Evolutionary conservation across 1,139 yeast genomes (phyloP), one percentile per base, ranked within the genome.

Genomic region (Chernovozyma aurita): DNA sequence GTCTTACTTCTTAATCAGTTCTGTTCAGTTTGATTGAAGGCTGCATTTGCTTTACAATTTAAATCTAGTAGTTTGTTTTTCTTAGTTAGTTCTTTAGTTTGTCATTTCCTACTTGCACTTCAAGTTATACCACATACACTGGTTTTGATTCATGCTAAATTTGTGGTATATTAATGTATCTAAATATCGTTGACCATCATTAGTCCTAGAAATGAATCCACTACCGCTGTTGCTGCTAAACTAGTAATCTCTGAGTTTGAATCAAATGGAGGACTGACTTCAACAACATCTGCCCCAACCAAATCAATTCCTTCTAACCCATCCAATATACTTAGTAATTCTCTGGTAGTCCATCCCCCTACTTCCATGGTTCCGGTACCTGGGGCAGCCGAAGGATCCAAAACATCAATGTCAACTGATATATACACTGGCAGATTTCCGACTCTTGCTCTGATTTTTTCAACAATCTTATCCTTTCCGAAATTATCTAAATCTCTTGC

Each of bases 281-380:
- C 81, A 4, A 75, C 80, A n/a, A 76, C 70, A 46, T 76, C 81
- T 13, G 71, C 77, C 1, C 81, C 81, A 6, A 76, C 65, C 25
- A 75, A 41, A 35, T 73, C 58, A 27, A 75, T 49, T 0, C 79
- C 80, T 42, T 63, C 66, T 15, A 76, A 53, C 1, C 73, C 76
- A 40, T 72, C 76, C 30, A 76, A 48, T 5, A 76, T 58, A 15
- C 65, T 58, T 41, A 73, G 48, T n/a, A 75, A 55, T 45, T 76
- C 80, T 36, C 81, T 54, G 1, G 71, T 58, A 3, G 71, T 63
- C 53, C 72, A 66, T 0, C 81, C 81, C 3, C 79, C 81, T 2
- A 66, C 62, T 46, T 76, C 80, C 61, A 72, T 59, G 4, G 81
- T 75, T 3, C 80, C 80, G 0, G 80, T 75, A 3, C 70, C 80